Evolutionary conservation across 202 grass and related monocot species (phyloP), one percentile per base, ranked within the genome.

Genomic region (Alloteropsis angusta): DNA sequence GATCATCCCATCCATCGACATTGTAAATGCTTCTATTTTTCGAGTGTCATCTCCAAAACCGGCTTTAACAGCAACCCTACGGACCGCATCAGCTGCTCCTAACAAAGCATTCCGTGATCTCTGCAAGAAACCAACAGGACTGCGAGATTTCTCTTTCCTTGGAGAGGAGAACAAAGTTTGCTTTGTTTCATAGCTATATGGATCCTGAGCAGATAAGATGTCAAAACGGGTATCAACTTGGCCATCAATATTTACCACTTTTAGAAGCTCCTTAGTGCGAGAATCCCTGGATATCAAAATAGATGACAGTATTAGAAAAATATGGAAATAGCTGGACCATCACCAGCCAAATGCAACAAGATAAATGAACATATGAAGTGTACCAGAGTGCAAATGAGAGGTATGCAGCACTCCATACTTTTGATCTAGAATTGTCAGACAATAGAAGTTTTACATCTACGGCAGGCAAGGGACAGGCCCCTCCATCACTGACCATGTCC

Each of bases 341-440:
- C 85, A 34, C 54, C 61, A 85, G 60, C 70, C 38, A 72, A 86
- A 78, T 60, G 48, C 61, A 89, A 83, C 50, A 70, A 87, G 58
- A 66, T 48, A 78, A 87, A 79, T 65, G 64, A 75, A 89, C 80
- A 67, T 58, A 82, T 49, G 78, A 89, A 85, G 61, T 50, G 80
- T 94, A 97, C 94, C 94, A 97, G 72, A 97, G 87, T 82, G 85
- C 89, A 87, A 94, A 88, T 71, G 89, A 92, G 65, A 92, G 74
- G 72, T 80, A 81, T 86, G 87, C 87, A 71, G 77, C 91, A 80
- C 85, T 94, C 94, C 94, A 97, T 50, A 97, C 83, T 89, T 92
- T 94, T 80, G 89, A 97, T 83, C 85, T 89, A 81, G 87, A 92
- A 92, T 90, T 94, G 86, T 97, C 91, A 87, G 87, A 97, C 83